A percentile compares a stretch with the other conserved stretches of the same genome.
Conservation (phyloP, 2,329 filamentous ascomycete genomes). For the Xylaria sp. region DNA sequence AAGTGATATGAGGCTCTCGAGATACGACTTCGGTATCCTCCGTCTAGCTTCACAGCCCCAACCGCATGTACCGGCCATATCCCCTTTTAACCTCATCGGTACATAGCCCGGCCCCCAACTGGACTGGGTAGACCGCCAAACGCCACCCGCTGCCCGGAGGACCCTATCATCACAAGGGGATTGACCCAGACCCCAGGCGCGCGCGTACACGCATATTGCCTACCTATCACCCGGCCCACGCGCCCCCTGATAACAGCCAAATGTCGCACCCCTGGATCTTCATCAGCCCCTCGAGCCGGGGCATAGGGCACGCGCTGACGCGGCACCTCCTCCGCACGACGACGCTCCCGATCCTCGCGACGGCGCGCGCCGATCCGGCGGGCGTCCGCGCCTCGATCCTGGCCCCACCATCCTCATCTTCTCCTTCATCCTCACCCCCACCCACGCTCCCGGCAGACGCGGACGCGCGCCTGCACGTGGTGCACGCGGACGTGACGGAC, state of each 20-base stretch:
- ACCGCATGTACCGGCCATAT: not conserved
- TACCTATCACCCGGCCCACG: no score
- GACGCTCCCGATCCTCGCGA: slow-evolving; percentile 51
- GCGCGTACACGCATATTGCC: no score
- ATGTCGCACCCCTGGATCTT: slow-evolving; percentile 56
- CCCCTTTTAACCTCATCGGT: not conserved
- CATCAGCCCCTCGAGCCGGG: slow-evolving; percentile 50
- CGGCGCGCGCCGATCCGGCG: slow-evolving; percentile 43
- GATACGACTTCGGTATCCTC: not conserved
- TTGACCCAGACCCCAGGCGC: no score
- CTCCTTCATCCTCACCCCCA: slow-evolving; percentile 33
- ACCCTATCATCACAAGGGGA: no score
- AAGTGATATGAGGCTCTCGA: not conserved
- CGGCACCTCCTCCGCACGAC: slow-evolving; percentile 52
- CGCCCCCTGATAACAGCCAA: no score
- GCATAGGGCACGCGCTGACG: slow-evolving; percentile 53
- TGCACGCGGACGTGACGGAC: slow-evolving; percentile 54
- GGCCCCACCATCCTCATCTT: slow-evolving; percentile 33
- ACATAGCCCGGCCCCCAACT: no score
- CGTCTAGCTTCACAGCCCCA: not conserved
- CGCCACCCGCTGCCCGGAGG: no score
- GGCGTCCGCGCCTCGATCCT: slow-evolving; percentile 40
- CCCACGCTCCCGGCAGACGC: slow-evolving; percentile 24
- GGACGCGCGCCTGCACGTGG: slow-evolving; percentile 42
- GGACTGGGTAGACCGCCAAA: no score